Base-by-base conservation (phyloP, 495 filamentous ascomycete species). In the Neurospora sp. region DNA sequence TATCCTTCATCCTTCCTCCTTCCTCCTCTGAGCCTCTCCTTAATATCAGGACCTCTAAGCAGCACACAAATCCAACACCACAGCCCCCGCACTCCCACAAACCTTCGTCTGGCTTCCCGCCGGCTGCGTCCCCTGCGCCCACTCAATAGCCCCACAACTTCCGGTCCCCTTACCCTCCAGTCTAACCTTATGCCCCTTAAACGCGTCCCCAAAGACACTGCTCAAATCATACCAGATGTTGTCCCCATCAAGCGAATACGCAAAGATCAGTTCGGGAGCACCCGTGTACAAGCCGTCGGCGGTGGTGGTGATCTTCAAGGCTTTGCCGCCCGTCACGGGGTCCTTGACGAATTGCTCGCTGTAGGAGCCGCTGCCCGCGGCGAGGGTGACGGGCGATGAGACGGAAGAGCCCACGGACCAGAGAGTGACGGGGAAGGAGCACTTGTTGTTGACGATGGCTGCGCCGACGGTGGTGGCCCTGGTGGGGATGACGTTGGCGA, bases 191-290 rank as follows among this genome's bases (percentile, higher is more conserved):
- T 81, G 74, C 8, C 86, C 88, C n/a, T 78, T 79, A 75, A 90
- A 89, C 10, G 85, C 80, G 70, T 88, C 84, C 7, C 88, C 88
- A 46, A 88, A 89, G 46, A 89, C 86, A 73, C 84, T 82, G 66
- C 81, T 85, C 71, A 90, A 78, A 72, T 89, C 88, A 73, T 89
- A 90, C 85, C 84, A 90, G 69, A 89, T 76, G 18, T 78, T 77
- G 72, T 42, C 77, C 70, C 82, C 82, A 70, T 87, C 85, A 39
- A 90, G 81, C 69, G 83, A 84, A 77, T 89, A 89, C 8, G 87
- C 85, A 75, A 85, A 89, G 79, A 83, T 83, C 69, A 84, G 85
- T 80, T 89, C 82, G 2, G 87, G 80, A 46, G 83, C 84, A 70
- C 85, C 86, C 72, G 84, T 83, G 80, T 85, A 88, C 59, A 90